Percentiles rank a stretch among this genome's conserved stretches.
phyloP scores from a whole-genome alignment of 2,329 filamentous ascomycete genomes.

The Basipetospora chlamydospora region DNA sequence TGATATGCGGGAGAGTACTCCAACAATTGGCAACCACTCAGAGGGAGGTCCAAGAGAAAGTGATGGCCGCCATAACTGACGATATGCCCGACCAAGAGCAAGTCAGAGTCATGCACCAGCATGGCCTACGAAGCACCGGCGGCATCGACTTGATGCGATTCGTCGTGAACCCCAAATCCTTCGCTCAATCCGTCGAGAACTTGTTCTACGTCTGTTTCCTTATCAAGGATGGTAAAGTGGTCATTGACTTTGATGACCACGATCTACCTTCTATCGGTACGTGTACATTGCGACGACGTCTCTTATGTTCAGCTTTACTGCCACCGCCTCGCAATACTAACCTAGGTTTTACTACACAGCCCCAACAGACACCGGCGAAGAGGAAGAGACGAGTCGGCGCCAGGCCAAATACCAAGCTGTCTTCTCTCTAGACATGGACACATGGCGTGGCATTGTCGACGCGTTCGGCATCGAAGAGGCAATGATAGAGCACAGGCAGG shows the following conservation, averaged over 20 bases:
- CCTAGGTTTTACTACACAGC: no score
- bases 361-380: conserved; percentile 27
- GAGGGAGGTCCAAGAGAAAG: conserved; percentile 28
- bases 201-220: conserved; percentile 94
- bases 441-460: conserved; percentile 65
- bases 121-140: conserved; percentile 51
- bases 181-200: conserved; percentile 92
- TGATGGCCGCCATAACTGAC: conserved; percentile 27
- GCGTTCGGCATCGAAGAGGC: conserved; percentile 63
- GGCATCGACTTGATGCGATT: conserved; percentile 75
- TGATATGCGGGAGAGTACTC: conserved; percentile 63
- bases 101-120: conserved; percentile 43
- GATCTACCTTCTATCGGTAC: conserved; percentile 68
- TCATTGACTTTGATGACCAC: conserved; percentile 57
- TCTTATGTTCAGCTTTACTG: no score
- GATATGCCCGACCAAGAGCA: conserved; percentile 31
- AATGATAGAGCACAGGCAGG: conserved; percentile 71
- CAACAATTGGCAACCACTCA: conserved; percentile 40
- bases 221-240: conserved; percentile 70
- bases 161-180: conserved; percentile 77
- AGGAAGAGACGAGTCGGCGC: conserved; percentile 29
- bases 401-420: conserved; percentile 71
- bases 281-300: conserved; percentile 18
- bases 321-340: no score
- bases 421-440: conserved; percentile 71